Evolutionary conservation across 1,139 yeast genomes (phyloP), one percentile per base, ranked within the genome.

Genomic region (Yamadazyma conglobata): DNA sequence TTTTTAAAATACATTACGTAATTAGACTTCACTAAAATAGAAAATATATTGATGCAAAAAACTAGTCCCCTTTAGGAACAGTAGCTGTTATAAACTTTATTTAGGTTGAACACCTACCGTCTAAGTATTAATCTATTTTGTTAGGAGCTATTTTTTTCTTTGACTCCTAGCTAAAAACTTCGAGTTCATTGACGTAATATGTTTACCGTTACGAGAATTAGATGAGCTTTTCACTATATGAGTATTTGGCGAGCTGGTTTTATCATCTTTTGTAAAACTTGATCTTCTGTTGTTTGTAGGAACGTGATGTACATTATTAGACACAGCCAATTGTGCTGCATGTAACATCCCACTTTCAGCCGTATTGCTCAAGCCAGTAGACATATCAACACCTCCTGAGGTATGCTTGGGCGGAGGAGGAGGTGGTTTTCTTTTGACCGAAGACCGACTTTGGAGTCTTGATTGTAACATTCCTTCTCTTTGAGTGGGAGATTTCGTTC

Each of bases 251-350:
- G n/a, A 12, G 33, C 5, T 11, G 32, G 23, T 26, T 40, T n/a
- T 50, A 18, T 47, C 56, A 16, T 58, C 68, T 46, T 59, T 62
- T 19, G 64, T 51, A 39, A 65, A 60, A 37, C 70, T 64, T 10
- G 69, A 58, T 28, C 65, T 52, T 38, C 66, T 46, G 35, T 50
- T 51, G 30, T 49, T 46, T 6, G 56, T 46, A n/a, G 52, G 30
- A 17, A 50, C 34, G 12, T 36, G 28, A 17, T 47, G 50, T 7
- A 59, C 45, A 32, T 52, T 54, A 29, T 61, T 54, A 5, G 72
- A 60, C 4, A 72, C 74, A 1, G 74, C 76, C 34, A 64, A 50
- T 39, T 64, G 65, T 2, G 73, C 73, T 10, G 73, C 74, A 34
- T 63, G 65, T 15, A 68, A 46, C 38, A 52, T 59, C 3, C 56